Base-by-base conservation (phyloP, 2,329 filamentous ascomycete genomes). In the Trichoderma arundinaceum region DNA sequence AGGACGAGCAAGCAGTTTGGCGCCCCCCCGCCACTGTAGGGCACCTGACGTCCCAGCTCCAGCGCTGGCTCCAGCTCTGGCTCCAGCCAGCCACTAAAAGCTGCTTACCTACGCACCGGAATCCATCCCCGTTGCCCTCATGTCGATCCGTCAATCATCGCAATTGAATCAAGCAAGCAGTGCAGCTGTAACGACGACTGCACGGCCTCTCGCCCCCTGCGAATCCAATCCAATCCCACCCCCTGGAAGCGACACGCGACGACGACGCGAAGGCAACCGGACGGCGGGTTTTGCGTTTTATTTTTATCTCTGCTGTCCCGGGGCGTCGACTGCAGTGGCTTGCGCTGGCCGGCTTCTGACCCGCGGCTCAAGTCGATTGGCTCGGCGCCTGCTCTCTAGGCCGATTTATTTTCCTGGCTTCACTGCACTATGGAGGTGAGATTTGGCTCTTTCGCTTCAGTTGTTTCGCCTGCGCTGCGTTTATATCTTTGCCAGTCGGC, bases 91-190 rank as follows among this genome's bases (percentile, higher is more conserved):
- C 38, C 60, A 41, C 49, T 39, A 48, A 32, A 56, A 48, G 32
- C 41, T 64, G 61, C 61, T 64, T 64, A 64, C 61, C 61, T 64
- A 64, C 61, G 39, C 61, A 53, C 53, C 19, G 43, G 17, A 46
- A 33, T 39, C 51, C 22, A 28, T 28, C 22, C 22, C 22, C 22
- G 22, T 28, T 28, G 22, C 22, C 22, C 22, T 28, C 22, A 28
- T 44, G 59, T 53, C 59, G 59, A 62, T 62, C 59, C 59, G 59
- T 62, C 59, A 62, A 62, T 53, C 59, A 28, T 35, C 59, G 13
- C 38, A 19, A 41, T 10, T 35, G 35, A 33, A 7, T 57, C 54
- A 57, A 43, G 32, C 41, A 46, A 59, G 17, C 56, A 41, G 44
- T 61, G 58, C 58, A 44, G 35, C 35, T 53, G 59, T 53, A 62